Evolutionary conservation across 176 grass and related monocot genomes (phyloP).

Genomic region (Paspalum notatum): DNA sequence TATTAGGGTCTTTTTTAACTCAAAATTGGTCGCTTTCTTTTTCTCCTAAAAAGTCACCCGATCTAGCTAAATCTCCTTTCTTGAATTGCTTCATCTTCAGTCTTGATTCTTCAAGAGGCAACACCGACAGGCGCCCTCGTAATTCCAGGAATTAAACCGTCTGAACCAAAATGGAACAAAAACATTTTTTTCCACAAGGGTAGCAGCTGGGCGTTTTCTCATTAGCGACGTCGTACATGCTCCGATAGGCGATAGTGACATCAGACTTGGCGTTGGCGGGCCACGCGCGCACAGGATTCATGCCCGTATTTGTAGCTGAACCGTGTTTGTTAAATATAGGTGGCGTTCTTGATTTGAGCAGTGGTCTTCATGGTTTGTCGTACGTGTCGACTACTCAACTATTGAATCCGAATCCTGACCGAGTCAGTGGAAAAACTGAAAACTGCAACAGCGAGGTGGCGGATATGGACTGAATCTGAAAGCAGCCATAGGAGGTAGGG

Average conservation of each 20-base stretch:
- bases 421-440: neutral
- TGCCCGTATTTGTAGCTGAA: neutral
- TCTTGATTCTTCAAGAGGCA: too few relatives aligned
- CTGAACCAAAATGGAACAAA: neutral
- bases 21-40: too few relatives aligned
- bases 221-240: neutral
- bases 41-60: too few relatives aligned
- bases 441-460: neutral
- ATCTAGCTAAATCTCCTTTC: too few relatives aligned
- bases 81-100: too few relatives aligned
- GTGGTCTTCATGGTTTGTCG: neutral
- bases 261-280: neutral
- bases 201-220: neutral
- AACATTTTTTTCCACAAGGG: neutral
- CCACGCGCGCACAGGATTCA: neutral
- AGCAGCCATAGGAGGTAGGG: neutral
- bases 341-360: conserved; percentile 15
- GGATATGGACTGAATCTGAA: neutral
- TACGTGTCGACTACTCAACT: neutral
- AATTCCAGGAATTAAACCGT: too few relatives aligned
- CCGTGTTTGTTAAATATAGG: neutral
- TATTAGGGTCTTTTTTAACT: too few relatives aligned
- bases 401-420: conserved; percentile 26
- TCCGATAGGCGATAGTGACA: neutral
- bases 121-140: too few relatives aligned